Conservation (phyloP, 169 alveolate species). For the Condylostoma magnum region DNA sequence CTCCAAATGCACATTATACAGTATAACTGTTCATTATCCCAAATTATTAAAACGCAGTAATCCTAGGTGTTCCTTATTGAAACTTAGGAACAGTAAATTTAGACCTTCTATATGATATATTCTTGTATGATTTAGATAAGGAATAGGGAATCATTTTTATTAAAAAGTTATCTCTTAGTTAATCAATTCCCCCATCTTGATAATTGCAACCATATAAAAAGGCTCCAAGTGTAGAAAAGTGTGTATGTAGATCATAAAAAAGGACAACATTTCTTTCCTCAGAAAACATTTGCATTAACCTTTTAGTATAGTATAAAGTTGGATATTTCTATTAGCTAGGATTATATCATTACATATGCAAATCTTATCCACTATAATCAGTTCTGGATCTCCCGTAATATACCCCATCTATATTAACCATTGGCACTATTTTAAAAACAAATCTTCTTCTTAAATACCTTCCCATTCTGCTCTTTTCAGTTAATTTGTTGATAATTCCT, state of each 20-base stretch:
- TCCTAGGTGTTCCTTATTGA: slow-evolving; percentile 41
- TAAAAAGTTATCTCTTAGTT: slow-evolving; percentile 26
- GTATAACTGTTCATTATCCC: slow-evolving; percentile 41
- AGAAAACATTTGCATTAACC: slow-evolving; percentile 48
- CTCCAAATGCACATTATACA: slow-evolving; percentile 35
- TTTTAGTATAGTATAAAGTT: slow-evolving; percentile 72
- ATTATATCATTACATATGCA: slow-evolving; percentile 72
- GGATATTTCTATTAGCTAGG: slow-evolving; percentile 78
- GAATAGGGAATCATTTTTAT: slow-evolving; percentile 32
- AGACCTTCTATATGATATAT: slow-evolving; percentile 30
- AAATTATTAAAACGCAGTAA: slow-evolving; percentile 48
- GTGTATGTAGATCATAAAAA: slow-evolving; percentile 91
- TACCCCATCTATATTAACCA: slow-evolving; percentile 91
- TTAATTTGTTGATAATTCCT: slow-evolving; percentile 54
- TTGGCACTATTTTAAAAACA: slow-evolving; percentile 87
- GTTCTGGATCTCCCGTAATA: slow-evolving; percentile 85
- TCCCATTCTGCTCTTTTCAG: background rate
- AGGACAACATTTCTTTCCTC: slow-evolving; percentile 79
- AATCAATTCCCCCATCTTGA: background rate
- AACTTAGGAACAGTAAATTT: slow-evolving; percentile 36
- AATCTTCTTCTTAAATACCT: slow-evolving; percentile 72
- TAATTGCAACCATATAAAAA: slow-evolving; percentile 68
- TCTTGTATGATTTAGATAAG: slow-evolving; percentile 12
- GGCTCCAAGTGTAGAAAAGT: slow-evolving; percentile 85
- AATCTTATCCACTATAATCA: slow-evolving; percentile 79